Evolutionary conservation across 2,329 filamentous ascomycete genomes (phyloP).

Genomic region (Didymellaceae sp.): DNA sequence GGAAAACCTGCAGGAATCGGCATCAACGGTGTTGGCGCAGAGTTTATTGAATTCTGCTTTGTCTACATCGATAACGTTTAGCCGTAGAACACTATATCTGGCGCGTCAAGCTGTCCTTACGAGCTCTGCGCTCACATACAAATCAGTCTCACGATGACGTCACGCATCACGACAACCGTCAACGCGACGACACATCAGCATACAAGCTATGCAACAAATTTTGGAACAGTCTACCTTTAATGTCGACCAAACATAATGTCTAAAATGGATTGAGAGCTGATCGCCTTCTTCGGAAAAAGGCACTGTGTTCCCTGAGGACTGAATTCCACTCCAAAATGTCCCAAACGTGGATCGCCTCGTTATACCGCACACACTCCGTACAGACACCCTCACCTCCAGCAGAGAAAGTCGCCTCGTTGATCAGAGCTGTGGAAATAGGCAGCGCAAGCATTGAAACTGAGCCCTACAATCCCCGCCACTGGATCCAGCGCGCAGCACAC

Average conservation of each 20-base stretch:
- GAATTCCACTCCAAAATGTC: neutral
- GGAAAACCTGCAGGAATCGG: neutral
- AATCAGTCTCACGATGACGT: constrained; percentile 8
- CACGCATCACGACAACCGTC: too few relatives aligned
- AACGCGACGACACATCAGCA: too few relatives aligned
- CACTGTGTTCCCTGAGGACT: too few relatives aligned
- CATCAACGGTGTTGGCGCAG: neutral
- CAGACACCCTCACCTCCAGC: constrained; percentile 3
- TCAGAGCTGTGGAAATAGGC: constrained; percentile 1
- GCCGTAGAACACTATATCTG: too few relatives aligned
- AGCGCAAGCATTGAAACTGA: constrained; percentile 1
- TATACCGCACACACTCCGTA: constrained; percentile 8
- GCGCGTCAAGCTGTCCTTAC: too few relatives aligned
- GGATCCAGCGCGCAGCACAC: constrained; percentile 1
- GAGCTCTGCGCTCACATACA: neutral
- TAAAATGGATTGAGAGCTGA: too few relatives aligned
- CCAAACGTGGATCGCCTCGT: neutral
- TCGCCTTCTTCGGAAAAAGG: too few relatives aligned
- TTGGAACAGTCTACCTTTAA: too few relatives aligned
- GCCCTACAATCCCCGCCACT: neutral
- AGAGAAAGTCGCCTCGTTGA: neutral
- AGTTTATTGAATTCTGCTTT: too few relatives aligned
- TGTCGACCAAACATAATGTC: too few relatives aligned
- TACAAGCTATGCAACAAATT: too few relatives aligned
- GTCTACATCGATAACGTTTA: too few relatives aligned